These are phyloP conservation scores for Alternaria brassicae DNA, from an alignment of 2,329 filamentous ascomycete species.

Conservation along the genomic window DNA sequence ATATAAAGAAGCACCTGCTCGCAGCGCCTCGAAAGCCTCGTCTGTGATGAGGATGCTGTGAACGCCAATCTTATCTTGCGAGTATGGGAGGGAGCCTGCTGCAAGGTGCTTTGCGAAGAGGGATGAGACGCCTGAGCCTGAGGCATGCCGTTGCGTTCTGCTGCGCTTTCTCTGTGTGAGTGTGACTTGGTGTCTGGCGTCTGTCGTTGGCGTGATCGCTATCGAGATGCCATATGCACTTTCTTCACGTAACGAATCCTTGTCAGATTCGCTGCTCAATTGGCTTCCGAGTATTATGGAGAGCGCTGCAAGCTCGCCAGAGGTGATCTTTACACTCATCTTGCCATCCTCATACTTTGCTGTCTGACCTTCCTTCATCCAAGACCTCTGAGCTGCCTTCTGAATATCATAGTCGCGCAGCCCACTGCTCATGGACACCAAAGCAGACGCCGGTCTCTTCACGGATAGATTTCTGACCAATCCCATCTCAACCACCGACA, in stretches of 20 bases:
- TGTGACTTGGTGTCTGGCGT: constrained; percentile 30
- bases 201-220: constrained; percentile 3
- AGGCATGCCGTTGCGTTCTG: constrained; percentile 30
- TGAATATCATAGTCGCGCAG: constrained; percentile 11
- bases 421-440: constrained; percentile 23
- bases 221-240: constrained; percentile 44
- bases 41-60: constrained; percentile 39
- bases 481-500: constrained; percentile 23
- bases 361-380: constrained; percentile 37
- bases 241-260: constrained; percentile 6
- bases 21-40: constrained; percentile 28
- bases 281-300: constrained; percentile 40
- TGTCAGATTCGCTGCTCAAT: constrained; percentile 10
- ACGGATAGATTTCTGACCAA: constrained; percentile 26
- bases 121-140: constrained; percentile 36
- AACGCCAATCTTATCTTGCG: constrained; percentile 23
- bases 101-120: constrained; percentile 46
- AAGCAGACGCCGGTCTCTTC: constrained; percentile 18
- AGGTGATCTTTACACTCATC: constrained; percentile 26
- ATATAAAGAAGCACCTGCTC: constrained; percentile 27
- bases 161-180: constrained; percentile 35
- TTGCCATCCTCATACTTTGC: constrained; percentile 24
- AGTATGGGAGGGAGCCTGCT: constrained; percentile 39
- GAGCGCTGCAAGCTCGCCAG: constrained; percentile 37
- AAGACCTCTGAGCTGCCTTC: constrained; percentile 20